Evolutionary conservation across 345 rosid species (phyloP).

Genomic region (Brassica nigra): DNA sequence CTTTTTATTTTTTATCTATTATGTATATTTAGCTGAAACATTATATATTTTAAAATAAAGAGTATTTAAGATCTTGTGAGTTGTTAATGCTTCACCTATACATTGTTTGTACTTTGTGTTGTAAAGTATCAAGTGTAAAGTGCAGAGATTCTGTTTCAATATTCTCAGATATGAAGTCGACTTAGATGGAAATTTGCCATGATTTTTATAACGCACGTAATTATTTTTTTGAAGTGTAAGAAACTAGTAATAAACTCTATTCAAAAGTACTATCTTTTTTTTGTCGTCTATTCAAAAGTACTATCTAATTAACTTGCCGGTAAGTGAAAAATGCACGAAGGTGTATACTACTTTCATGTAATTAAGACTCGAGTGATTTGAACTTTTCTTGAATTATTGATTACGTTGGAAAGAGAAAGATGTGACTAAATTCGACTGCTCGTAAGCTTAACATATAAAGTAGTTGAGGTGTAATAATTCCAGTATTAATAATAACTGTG

Average conservation of each 20-base stretch:
- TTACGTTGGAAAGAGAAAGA: constrained; percentile 11
- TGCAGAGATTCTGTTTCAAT: background rate
- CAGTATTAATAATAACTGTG: constrained; percentile 29
- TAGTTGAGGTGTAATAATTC: constrained; percentile 37
- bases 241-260: no score
- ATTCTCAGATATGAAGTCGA: background rate
- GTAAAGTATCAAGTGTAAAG: background rate
- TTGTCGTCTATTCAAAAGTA: no score
- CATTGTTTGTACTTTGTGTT: background rate
- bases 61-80: constrained; percentile 1
- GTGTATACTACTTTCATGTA: background rate
- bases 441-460: constrained; percentile 33
- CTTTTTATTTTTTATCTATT: no score
- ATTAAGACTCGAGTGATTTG: background rate
- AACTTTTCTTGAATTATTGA: background rate
- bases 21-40: background rate
- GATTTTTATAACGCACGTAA: no score
- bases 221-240: no score
- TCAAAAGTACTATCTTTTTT: no score
- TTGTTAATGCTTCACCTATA: constrained; percentile 11
- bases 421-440: constrained; percentile 27
- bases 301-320: background rate
- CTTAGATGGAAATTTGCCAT: background rate
- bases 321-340: background rate
- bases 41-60: background rate